Base-by-base conservation (phyloP, 1,284 basidiomycete species). In the Heliocybe sulcata region DNA sequence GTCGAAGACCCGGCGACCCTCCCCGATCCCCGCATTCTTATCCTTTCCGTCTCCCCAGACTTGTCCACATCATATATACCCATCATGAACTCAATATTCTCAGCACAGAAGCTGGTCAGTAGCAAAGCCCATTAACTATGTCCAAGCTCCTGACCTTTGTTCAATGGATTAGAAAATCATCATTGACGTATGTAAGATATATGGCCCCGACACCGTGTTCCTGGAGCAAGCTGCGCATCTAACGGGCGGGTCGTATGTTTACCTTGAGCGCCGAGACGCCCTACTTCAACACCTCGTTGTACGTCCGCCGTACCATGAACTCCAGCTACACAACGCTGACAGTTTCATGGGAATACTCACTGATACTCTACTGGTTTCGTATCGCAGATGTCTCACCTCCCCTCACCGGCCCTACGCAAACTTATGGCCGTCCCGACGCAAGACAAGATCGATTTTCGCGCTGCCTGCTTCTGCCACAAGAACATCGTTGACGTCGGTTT, bases 11-110 rank as follows among this genome's bases (percentile, higher is more conserved):
- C 76, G 3, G 65, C 75, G 47, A 67, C 75, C 33, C 70, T 77
- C n/a, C 72, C 80, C 2, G 89, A 93, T 64, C 87, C 93, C 0
- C 81, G 94, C 25, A 92, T 99, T 56, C 80, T 98, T 55, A 82
- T 99, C 56, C 75, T 99, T 53, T 95, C 94, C 55, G 93, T 94
- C 45, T 97, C 95, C 0, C 91, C 91, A 1, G 90, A 94, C 69
- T 78, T 88, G 16, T 88, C 91, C 6, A 82, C 87, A 1, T 90
- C 92, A 26, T 96, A 96, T 69, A 96, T 99, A 53, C 92, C 96
- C 11, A 85, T 99, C 68, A 99, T 99, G 97, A 99, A 99, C 68
- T 90, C 94, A 56, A 98, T 99, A 53, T 99, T 99, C 72, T 95
- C 94, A 2, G 97, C 97, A 1, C 97, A 99, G 69, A 99, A 99